These are phyloP conservation scores for Starmera quercuum DNA, from an alignment of 805 yeast genomes.

Conservation along the genomic window DNA sequence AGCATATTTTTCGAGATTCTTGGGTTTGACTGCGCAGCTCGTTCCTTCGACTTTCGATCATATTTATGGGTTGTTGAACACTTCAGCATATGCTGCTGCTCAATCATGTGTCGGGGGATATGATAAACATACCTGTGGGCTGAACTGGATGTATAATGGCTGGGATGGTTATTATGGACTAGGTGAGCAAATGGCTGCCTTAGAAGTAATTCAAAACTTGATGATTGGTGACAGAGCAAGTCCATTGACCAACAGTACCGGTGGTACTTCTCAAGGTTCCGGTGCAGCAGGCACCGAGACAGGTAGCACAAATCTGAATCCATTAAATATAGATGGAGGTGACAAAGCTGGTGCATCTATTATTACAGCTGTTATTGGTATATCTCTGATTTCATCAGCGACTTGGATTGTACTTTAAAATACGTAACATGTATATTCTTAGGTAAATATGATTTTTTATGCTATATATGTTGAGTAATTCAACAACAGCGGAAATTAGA, in stretches of 20 bases:
- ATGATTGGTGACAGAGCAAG: constrained; percentile 30
- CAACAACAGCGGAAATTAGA: constrained; percentile 26
- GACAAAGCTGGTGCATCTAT: constrained; percentile 64
- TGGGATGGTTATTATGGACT: constrained; percentile 71
- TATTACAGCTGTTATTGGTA: constrained; percentile 47
- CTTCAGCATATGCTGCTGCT: constrained; percentile 67
- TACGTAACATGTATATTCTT: not conserved
- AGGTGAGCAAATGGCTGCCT: constrained; percentile 79
- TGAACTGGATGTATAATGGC: constrained; percentile 50
- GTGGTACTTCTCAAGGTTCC: constrained; percentile 61
- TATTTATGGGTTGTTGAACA: constrained; percentile 37
- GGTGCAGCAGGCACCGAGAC: constrained; percentile 54
- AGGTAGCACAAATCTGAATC: constrained; percentile 24
- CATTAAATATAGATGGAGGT: constrained; percentile 29
- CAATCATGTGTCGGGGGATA: constrained; percentile 71
- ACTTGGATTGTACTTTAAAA: constrained; percentile 30
- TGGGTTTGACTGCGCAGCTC: constrained; percentile 55
- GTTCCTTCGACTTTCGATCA: constrained; percentile 44
- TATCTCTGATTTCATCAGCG: constrained; percentile 28
- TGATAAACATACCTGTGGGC: constrained; percentile 80
- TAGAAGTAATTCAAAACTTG: constrained; percentile 45
- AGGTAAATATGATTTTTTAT: no score
- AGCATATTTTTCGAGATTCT: constrained; percentile 58
- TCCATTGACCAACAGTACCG: constrained; percentile 53
- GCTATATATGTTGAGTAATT: not conserved